Evolutionary conservation across 352 stramenopile genomes (phyloP).

Genomic region (Phytophthora lateralis): DNA sequence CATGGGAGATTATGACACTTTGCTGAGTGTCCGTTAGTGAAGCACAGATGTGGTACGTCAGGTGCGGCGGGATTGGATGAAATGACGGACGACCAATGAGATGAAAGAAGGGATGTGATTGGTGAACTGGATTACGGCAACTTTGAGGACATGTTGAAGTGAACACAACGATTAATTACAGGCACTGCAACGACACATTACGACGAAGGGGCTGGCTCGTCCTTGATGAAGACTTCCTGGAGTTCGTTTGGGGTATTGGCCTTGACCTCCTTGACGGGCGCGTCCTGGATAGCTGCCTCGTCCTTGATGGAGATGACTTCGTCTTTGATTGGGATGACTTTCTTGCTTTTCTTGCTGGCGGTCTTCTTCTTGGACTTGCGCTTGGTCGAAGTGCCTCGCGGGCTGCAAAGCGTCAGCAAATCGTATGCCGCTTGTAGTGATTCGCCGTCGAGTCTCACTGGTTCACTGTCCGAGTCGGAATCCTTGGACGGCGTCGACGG

Average conservation of each 20-base stretch:
- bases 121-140: background rate
- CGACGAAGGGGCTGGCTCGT: slow-evolving; percentile 4
- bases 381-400: slow-evolving; percentile 16
- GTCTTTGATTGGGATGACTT: background rate
- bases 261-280: background rate
- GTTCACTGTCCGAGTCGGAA: slow-evolving; percentile 29
- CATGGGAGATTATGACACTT: slow-evolving; percentile 1
- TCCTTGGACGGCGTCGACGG: slow-evolving; percentile 22
- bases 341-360: background rate
- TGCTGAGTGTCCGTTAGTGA: background rate
- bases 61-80: background rate
- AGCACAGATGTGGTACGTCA: background rate
- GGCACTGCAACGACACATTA: slow-evolving; percentile 1
- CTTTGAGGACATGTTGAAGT: slow-evolving; percentile 6
- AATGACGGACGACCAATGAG: background rate
- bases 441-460: slow-evolving; percentile 60
- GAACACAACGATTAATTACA: slow-evolving; percentile 15
- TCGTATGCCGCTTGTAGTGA: slow-evolving; percentile 77
- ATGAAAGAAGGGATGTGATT: background rate
- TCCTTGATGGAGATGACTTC: slow-evolving; percentile 5
- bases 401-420: slow-evolving; percentile 59
- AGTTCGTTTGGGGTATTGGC: background rate
- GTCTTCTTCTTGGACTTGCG: slow-evolving; percentile 14
- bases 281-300: slow-evolving; percentile 1
- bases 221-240: slow-evolving; percentile 9